phyloP scores from a whole-genome alignment of 108 stramenopile species.

The Asterionellopsis glacialis region DNA sequence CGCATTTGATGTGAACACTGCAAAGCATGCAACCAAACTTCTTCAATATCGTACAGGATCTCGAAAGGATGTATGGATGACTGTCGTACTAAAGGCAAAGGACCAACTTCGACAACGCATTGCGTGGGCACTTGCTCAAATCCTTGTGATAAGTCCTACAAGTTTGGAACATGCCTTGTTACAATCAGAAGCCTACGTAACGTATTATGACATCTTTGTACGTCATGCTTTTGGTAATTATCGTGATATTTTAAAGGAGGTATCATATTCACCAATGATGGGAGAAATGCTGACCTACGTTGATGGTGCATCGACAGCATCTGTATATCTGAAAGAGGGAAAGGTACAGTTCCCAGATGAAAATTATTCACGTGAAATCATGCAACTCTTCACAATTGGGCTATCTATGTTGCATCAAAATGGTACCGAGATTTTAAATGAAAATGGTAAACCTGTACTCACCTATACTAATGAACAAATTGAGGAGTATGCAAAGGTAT shows the following conservation, averaged over 20 bases:
- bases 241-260: conserved; percentile 50
- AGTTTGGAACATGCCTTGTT: neutral
- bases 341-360: conserved; percentile 32
- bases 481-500: conserved; percentile 31
- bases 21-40: neutral
- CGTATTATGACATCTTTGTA: conserved; percentile 74
- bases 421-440: conserved; percentile 34
- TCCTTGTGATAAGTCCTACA: conserved; percentile 23
- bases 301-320: conserved; percentile 5
- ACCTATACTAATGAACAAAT: conserved; percentile 49
- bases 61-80: conserved; percentile 15
- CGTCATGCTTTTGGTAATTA: conserved; percentile 71
- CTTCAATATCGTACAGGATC: neutral
- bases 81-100: conserved; percentile 18
- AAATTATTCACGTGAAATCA: conserved; percentile 54
- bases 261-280: conserved; percentile 50
- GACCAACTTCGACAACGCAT: conserved; percentile 49
- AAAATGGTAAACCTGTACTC: conserved; percentile 16
- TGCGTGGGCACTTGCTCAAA: conserved; percentile 42
- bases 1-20: conserved; percentile 11
- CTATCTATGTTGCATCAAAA: conserved; percentile 34
- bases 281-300: conserved; percentile 28
- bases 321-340: neutral
- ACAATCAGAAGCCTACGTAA: conserved; percentile 23
- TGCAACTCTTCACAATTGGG: conserved; percentile 59